These are phyloP conservation scores for Eragrostis nindensis DNA, from an alignment of 176 grass and related monocot species.

Conservation along the genomic window DNA sequence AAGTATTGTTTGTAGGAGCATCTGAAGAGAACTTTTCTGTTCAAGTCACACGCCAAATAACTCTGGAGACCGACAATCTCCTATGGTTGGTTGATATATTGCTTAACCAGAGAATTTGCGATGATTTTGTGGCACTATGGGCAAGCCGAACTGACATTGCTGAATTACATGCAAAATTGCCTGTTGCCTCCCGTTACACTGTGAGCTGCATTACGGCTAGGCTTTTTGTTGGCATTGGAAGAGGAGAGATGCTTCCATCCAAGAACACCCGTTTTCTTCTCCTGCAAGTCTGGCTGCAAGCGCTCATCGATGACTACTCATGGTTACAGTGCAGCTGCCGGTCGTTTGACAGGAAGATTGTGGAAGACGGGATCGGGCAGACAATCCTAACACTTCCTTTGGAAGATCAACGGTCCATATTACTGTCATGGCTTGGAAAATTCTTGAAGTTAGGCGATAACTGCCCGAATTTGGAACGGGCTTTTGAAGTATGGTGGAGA, in stretches of 20 bases:
- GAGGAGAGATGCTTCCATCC: slow-evolving; percentile 76
- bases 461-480: slow-evolving; percentile 85
- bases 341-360: slow-evolving; percentile 79
- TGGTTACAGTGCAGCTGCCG: slow-evolving; percentile 75
- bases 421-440: slow-evolving; percentile 71
- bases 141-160: slow-evolving; percentile 65
- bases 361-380: slow-evolving; percentile 82
- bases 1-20: slow-evolving; percentile 48
- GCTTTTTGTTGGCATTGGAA: slow-evolving; percentile 86
- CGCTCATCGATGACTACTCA: slow-evolving; percentile 86
- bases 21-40: slow-evolving; percentile 50
- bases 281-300: slow-evolving; percentile 70
- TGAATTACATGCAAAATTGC: slow-evolving; percentile 53
- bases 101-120: slow-evolving; percentile 52
- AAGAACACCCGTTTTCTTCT: slow-evolving; percentile 60
- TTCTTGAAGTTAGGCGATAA: slow-evolving; percentile 76
- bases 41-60: slow-evolving; percentile 53
- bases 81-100: slow-evolving; percentile 86
- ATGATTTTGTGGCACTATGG: slow-evolving; percentile 74
- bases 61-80: slow-evolving; percentile 78
- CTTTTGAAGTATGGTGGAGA: slow-evolving; percentile 97
- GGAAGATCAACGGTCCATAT: slow-evolving; percentile 71
- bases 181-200: slow-evolving; percentile 52
- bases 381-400: slow-evolving; percentile 87
- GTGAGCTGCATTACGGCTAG: slow-evolving; percentile 71